Evolutionary conservation across 164 flowering plant genomes (phyloP).

Genomic region (Hamamelis virginiana): DNA sequence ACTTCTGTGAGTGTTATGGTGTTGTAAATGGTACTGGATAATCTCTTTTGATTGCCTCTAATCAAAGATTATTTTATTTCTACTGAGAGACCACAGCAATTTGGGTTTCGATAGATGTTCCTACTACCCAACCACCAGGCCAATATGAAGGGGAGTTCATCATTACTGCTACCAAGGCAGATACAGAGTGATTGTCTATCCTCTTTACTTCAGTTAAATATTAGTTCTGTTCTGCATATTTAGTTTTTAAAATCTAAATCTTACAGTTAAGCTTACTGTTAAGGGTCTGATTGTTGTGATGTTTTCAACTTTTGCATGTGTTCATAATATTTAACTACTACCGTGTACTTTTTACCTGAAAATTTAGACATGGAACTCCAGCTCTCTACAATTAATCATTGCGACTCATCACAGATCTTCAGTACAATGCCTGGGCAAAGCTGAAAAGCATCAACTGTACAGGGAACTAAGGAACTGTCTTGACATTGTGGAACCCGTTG

Average conservation of each 20-base stretch:
- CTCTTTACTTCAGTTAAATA: slow-evolving; percentile 32
- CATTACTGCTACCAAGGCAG: slow-evolving; percentile 68
- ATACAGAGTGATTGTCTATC: slow-evolving; percentile 58
- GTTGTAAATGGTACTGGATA: neutral
- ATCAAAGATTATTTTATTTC: slow-evolving; percentile 11
- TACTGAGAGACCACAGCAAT: slow-evolving; percentile 85
- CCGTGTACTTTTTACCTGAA: neutral
- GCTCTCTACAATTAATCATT: slow-evolving; percentile 14
- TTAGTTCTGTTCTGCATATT: slow-evolving; percentile 5
- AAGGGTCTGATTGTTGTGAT: neutral
- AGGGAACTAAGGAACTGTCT: slow-evolving; percentile 62
- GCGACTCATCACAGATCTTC: slow-evolving; percentile 48
- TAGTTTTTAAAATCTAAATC: slow-evolving; percentile 32
- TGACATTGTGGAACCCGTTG: slow-evolving; percentile 60
- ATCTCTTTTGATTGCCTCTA: neutral
- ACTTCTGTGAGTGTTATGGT: slow-evolving; percentile 12
- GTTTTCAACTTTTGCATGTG: neutral
- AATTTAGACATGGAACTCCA: neutral
- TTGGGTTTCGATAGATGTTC: slow-evolving; percentile 90
- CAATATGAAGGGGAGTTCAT: slow-evolving; percentile 81
- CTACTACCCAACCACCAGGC: slow-evolving; percentile 80
- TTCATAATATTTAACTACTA: neutral
- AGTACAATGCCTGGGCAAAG: slow-evolving; percentile 42
- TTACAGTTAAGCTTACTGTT: slow-evolving; percentile 15
- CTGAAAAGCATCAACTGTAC: slow-evolving; percentile 60